Base-by-base conservation (phyloP, 257 asterid genomes). In the Penstemon davidsonii region DNA sequence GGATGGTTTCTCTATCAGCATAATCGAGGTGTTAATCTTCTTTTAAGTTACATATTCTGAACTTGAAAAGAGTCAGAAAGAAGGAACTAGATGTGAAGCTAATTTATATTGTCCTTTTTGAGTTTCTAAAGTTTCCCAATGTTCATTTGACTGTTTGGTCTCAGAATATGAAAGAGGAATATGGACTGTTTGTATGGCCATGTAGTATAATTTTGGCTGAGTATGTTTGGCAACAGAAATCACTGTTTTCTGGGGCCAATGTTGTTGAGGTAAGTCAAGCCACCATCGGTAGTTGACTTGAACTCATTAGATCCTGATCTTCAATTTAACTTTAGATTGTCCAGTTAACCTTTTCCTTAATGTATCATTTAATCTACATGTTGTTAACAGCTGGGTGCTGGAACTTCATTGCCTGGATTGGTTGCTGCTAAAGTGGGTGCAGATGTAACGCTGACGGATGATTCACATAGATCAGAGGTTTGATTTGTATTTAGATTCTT, bases 361-460 rank as follows among this genome's bases (percentile, higher is more conserved):
- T 13, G 8, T 52, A 45, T 62, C 36, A 47, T 62, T 69, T 33
- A 56, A 40, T 54, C 51, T 8, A 6, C 51, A 49, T 60, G 55
- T 64, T 10, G 10, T 73, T 53, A 49, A 62, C 86, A 92, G 97
- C 87, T 92, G 54, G 98, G 98, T 42, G 96, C 97, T 77, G 97
- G 98, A 78, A 92, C 97, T 63, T 90, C 97, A 3, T 79, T 92
- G 88, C 98, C 98, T 60, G 97, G 99, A 61, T 75, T 90, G 59
- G 89, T 87, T 78, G 99, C 99, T 80, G 89, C 96, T 11, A 93
- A 85, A 83, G 84, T 87, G 55, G 96, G 96, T 19, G 97, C 99
- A 53, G 79, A 82, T 19, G 97, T 90, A 46, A 93, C 92, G 4
- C 83, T 93, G 60, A 90, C 96, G 0, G 97, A 93, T 60, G 87